Evolutionary conservation across 1,284 basidiomycete genomes (phyloP).

Genomic region (Retiboletus flavoniger): DNA sequence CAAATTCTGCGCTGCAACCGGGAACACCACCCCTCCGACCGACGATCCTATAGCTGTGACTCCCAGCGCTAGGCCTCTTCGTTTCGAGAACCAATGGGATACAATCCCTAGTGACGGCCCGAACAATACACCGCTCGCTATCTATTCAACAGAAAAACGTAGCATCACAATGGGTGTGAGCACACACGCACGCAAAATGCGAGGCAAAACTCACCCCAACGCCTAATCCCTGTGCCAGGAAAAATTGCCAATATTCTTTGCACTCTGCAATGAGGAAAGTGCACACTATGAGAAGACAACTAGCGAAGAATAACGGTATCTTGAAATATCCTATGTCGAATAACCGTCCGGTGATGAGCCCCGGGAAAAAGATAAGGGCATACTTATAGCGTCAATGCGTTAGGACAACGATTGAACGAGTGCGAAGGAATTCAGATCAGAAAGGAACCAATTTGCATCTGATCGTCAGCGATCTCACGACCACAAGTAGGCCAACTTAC

Average conservation of each 20-base stretch:
- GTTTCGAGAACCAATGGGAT: constrained; percentile 49
- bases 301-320: constrained; percentile 37
- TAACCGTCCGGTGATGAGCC: constrained; percentile 27
- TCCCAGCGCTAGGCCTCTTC: constrained; percentile 42
- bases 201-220: constrained; percentile 36
- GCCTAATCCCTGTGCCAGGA: constrained; percentile 49
- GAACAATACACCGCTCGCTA: constrained; percentile 39
- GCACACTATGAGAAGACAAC: constrained; percentile 41
- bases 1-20: constrained; percentile 42
- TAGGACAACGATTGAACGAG: background rate
- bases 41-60: constrained; percentile 43
- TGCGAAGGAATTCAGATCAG: background rate
- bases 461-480: background rate
- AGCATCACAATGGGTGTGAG: background rate
- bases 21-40: constrained; percentile 45
- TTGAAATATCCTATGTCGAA: constrained; percentile 34
- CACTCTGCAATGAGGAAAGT: constrained; percentile 53
- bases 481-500: constrained; percentile 1
- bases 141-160: constrained; percentile 5
- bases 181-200: background rate
- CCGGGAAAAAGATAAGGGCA: constrained; percentile 45
- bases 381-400: constrained; percentile 13
- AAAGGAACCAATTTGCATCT: background rate
- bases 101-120: constrained; percentile 43
- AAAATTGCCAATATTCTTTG: constrained; percentile 51